Evolutionary conservation across 2,329 filamentous ascomycete genomes (phyloP).

Genomic region (Fusarium algeriense): DNA sequence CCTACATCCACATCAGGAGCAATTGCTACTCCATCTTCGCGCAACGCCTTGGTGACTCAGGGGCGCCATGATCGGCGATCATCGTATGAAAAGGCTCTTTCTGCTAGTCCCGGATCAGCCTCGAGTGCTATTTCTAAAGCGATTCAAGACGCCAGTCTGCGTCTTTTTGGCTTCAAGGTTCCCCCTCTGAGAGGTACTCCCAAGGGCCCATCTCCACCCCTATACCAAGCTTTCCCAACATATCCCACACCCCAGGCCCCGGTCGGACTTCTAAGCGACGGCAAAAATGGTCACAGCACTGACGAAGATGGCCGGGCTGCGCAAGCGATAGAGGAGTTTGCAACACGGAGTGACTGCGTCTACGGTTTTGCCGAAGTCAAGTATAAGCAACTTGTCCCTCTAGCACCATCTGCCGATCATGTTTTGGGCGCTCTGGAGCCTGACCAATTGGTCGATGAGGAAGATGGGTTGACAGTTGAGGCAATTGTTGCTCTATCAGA

Average conservation of each 20-base stretch:
- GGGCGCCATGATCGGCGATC: slow-evolving; percentile 80
- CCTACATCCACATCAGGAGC: slow-evolving; percentile 78
- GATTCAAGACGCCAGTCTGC: slow-evolving; percentile 88
- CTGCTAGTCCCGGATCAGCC: slow-evolving; percentile 76
- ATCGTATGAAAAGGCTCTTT: slow-evolving; percentile 82
- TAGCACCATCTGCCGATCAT: slow-evolving; percentile 82
- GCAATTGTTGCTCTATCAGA: slow-evolving; percentile 90
- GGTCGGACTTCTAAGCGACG: slow-evolving; percentile 75
- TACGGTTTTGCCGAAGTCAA: slow-evolving; percentile 99
- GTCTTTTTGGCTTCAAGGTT: slow-evolving; percentile 78
- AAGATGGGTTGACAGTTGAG: slow-evolving; percentile 85
- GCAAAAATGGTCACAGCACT: slow-evolving; percentile 64
- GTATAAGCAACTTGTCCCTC: slow-evolving; percentile 94
- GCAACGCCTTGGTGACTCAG: slow-evolving; percentile 79
- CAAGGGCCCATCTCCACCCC: slow-evolving; percentile 78
- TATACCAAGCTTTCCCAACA: slow-evolving; percentile 85
- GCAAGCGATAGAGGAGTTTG: slow-evolving; percentile 89
- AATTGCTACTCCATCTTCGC: slow-evolving; percentile 73
- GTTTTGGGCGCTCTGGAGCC: slow-evolving; percentile 72
- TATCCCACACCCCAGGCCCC: slow-evolving; percentile 78
- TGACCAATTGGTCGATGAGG: slow-evolving; percentile 67
- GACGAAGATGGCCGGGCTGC: slow-evolving; percentile 87
- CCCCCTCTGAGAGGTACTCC: slow-evolving; percentile 70
- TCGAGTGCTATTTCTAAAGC: slow-evolving; percentile 95
- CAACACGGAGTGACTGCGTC: slow-evolving; percentile 93